A percentile compares a stretch with the other conserved stretches of the same genome.
These are phyloP conservation scores for Clarireedia monteithiana DNA, from an alignment of 2,329 filamentous ascomycete species.

Conservation along the genomic window DNA sequence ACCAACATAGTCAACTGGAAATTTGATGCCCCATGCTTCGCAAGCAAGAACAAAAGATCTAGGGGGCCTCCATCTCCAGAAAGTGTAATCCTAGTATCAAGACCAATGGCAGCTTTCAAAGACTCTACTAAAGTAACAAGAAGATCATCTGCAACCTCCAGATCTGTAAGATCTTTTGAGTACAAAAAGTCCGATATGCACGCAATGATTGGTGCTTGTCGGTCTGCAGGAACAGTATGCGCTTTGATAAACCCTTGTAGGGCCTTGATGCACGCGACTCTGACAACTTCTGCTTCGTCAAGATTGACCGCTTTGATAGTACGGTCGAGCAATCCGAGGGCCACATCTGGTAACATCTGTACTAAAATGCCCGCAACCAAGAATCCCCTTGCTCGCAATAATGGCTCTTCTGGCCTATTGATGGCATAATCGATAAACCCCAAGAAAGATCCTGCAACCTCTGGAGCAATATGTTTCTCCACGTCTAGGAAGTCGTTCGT, in stretches of 20 bases:
- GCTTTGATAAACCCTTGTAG: constrained; percentile 58
- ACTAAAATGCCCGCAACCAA: constrained; percentile 76
- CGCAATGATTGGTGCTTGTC: constrained; percentile 53
- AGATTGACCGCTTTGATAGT: constrained; percentile 67
- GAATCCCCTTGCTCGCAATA: constrained; percentile 81
- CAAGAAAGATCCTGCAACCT: constrained; percentile 66
- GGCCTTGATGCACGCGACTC: constrained; percentile 84
- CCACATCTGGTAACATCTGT: constrained; percentile 55
- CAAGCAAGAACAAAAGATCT: constrained; percentile 79
- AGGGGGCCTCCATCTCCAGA: constrained; percentile 65
- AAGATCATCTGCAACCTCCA: constrained; percentile 85
- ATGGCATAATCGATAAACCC: constrained; percentile 75
- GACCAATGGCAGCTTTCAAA: constrained; percentile 70
- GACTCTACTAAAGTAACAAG: constrained; percentile 86
- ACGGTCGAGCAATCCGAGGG: constrained; percentile 57
- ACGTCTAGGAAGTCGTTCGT: constrained; percentile 77
- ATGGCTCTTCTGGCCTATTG: constrained; percentile 58
- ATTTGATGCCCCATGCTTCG: constrained; percentile 80
- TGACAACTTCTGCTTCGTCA: constrained; percentile 80
- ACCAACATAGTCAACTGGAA: constrained; percentile 87
- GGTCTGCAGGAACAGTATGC: constrained; percentile 41
- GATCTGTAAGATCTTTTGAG: constrained; percentile 70
- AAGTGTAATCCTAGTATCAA: constrained; percentile 69
- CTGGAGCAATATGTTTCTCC: constrained; percentile 59
- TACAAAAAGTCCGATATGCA: constrained; percentile 67